phyloP scores from a whole-genome alignment of 208 protist genomes.

The Crithidia bombi region DNA sequence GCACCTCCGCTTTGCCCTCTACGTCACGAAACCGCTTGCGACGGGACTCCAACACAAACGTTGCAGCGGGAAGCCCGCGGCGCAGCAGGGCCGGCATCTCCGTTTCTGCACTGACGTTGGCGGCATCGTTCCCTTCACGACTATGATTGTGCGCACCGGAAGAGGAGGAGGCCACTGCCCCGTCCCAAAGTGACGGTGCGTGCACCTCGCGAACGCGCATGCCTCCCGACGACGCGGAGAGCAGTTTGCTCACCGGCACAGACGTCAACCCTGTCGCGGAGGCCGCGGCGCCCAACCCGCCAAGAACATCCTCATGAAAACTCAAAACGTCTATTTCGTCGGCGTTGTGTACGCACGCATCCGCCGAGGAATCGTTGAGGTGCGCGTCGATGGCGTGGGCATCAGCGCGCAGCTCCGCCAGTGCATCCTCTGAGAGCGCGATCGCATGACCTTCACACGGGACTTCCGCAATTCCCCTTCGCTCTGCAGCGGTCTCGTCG shows the following conservation, averaged over 20 bases:
- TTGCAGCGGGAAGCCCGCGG: slow-evolving; percentile 23
- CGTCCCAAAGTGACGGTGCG: slow-evolving; percentile 39
- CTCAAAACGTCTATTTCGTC: not conserved
- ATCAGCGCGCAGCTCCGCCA: slow-evolving; percentile 45
- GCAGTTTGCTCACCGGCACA: not conserved
- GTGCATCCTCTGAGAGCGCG: slow-evolving; percentile 28
- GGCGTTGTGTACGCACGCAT: slow-evolving; percentile 10
- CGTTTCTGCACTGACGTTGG: not conserved
- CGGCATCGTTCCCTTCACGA: not conserved
- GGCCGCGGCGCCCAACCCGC: slow-evolving; percentile 11
- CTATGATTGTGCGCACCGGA: not conserved
- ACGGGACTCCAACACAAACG: slow-evolving; percentile 33
- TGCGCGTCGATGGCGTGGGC: not conserved
- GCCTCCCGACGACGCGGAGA: not conserved
- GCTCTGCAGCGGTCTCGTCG: not conserved
- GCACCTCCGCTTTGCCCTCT: not conserved
- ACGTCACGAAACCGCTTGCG: slow-evolving; percentile 33
- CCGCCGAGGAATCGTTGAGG: not conserved
- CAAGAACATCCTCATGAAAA: slow-evolving; percentile 40
- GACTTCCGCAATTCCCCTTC: slow-evolving; percentile 5
- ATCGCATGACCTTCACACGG: slow-evolving; percentile 27
- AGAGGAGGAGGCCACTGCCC: not conserved
- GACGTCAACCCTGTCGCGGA: slow-evolving; percentile 15
- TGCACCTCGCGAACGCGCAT: slow-evolving; percentile 42
- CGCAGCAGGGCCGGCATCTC: slow-evolving; percentile 25